Evolutionary conservation across 768 basidiomycete genomes (phyloP).

Genomic region (Coprinellus aureogranulatus): DNA sequence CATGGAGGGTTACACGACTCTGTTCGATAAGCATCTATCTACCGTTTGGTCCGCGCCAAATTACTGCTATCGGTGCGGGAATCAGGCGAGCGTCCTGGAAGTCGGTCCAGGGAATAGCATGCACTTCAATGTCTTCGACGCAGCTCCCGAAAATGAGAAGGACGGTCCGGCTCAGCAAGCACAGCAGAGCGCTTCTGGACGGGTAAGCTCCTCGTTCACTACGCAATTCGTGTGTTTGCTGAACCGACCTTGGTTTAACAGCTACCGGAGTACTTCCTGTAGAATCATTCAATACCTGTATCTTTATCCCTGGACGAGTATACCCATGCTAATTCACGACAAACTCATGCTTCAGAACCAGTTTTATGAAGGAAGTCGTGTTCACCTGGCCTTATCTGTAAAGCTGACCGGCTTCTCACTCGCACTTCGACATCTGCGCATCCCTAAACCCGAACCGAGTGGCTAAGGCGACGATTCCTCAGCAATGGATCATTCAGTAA

Average conservation of each 20-base stretch:
- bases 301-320: background rate
- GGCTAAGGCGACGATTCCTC: too few species aligned
- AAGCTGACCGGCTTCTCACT: too few species aligned
- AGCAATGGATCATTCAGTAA: too few species aligned
- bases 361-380: too few species aligned
- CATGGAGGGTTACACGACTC: constrained; percentile 99
- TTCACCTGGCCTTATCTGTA: too few species aligned
- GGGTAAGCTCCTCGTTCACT: constrained; percentile 41
- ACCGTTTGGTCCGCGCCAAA: constrained; percentile 99
- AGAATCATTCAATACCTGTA: background rate
- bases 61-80: constrained; percentile 98
- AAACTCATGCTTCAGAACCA: too few species aligned
- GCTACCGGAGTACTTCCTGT: constrained; percentile 82
- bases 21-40: constrained; percentile 92
- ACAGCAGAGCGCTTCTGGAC: constrained; percentile 66
- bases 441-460: too few species aligned
- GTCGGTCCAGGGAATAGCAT: constrained; percentile 84
- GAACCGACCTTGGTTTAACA: constrained; percentile 23
- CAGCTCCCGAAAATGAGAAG: constrained; percentile 95
- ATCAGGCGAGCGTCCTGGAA: constrained; percentile 94
- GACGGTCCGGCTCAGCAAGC: constrained; percentile 84
- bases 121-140: constrained; percentile 98
- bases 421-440: too few species aligned
- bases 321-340: background rate
- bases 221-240: constrained; percentile 11